phyloP scores from a whole-genome alignment of 2,329 filamentous ascomycete species.

The Didymella segeticola region DNA sequence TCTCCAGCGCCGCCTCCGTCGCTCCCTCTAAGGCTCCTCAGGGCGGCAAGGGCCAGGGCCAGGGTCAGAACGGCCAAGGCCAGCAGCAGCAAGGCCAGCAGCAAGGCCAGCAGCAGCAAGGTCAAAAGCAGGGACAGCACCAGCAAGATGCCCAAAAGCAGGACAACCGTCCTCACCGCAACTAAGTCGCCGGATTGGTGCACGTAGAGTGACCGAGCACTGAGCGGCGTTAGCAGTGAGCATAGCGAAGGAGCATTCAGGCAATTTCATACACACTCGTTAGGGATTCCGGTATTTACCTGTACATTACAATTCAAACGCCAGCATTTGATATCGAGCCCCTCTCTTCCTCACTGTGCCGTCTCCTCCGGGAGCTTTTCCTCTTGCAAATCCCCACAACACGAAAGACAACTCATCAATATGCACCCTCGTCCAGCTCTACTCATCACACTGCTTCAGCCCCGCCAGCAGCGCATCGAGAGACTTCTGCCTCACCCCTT shows the following conservation, averaged over 20 bases:
- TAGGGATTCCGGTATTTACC: slow-evolving; percentile 22
- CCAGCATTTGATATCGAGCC: slow-evolving; percentile 4
- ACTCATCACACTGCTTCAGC: slow-evolving; percentile 27
- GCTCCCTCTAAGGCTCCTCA: slow-evolving; percentile 7
- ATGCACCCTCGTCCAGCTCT: neutral
- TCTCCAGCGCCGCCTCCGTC: neutral
- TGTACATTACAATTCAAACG: slow-evolving; percentile 19
- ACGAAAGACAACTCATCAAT: neutral
- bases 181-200: neutral
- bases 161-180: neutral
- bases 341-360: neutral
- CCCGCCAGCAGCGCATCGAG: slow-evolving; percentile 36
- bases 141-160: slow-evolving; percentile 6
- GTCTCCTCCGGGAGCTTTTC: neutral
- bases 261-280: slow-evolving; percentile 28
- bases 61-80: slow-evolving; percentile 1
- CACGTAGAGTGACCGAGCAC: neutral
- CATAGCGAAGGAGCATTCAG: slow-evolving; percentile 8
- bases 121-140: slow-evolving; percentile 3
- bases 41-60: slow-evolving; percentile 3
- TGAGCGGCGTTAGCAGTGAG: slow-evolving; percentile 13
- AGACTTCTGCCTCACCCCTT: slow-evolving; percentile 18
- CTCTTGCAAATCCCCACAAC: neutral
- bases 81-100: slow-evolving; percentile 10
- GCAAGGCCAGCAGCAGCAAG: slow-evolving; percentile 1